Percentiles rank a stretch among this genome's conserved stretches.
These are phyloP conservation scores for Schizophyllum commune DNA, from an alignment of 1,284 basidiomycete species.

Conservation along the genomic window DNA sequence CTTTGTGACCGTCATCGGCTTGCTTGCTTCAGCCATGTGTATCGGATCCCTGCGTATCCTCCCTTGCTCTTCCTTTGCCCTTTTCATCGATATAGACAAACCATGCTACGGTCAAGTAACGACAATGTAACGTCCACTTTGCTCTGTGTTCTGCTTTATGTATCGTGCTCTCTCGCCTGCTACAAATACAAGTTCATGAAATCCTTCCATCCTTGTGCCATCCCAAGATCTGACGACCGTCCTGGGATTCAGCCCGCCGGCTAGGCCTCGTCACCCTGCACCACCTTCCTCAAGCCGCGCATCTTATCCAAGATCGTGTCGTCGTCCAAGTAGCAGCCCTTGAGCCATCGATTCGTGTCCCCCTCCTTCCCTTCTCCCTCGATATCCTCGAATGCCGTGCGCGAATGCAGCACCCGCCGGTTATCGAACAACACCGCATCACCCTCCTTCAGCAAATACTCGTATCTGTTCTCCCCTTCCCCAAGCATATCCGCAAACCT, in stretches of 20 bases:
- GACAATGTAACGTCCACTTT: not conserved
- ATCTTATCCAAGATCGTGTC: constrained; percentile 59
- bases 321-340: constrained; percentile 82
- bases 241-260: too few relatives aligned
- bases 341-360: constrained; percentile 69
- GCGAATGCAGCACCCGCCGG: constrained; percentile 83
- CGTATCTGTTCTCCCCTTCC: constrained; percentile 44
- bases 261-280: not conserved
- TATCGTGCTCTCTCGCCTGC: not conserved
- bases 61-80: too few relatives aligned
- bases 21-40: too few relatives aligned
- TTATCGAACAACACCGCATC: constrained; percentile 94
- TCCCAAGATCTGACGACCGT: too few relatives aligned
- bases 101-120: not conserved
- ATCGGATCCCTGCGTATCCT: too few relatives aligned
- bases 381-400: constrained; percentile 60
- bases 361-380: constrained; percentile 25
- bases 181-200: not conserved
- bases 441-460: constrained; percentile 73
- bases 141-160: not conserved
- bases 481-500: constrained; percentile 61
- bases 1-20: too few relatives aligned
- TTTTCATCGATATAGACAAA: not conserved
- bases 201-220: not conserved
- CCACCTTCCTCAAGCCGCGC: not conserved